Base-by-base conservation (phyloP, 768 basidiomycete species). In the Brasilioporus rufonigricans region DNA sequence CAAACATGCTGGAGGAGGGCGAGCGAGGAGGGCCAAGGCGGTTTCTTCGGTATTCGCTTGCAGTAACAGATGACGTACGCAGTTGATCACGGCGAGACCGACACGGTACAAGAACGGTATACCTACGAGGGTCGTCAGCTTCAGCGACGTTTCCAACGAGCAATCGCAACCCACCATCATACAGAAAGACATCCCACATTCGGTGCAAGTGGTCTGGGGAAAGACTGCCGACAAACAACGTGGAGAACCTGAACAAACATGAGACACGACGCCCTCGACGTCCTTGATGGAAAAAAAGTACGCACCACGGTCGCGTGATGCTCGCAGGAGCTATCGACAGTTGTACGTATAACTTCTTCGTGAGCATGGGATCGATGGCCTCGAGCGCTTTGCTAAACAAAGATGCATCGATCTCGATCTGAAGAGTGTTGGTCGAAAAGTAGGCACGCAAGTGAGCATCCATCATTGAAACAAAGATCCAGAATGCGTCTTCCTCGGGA, bases 391-490 rank as follows among this genome's bases (percentile, higher is more conserved):
- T 83, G 52, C 77, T 77, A 60, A 92, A 90, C 41, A 93, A 67
- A 3, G 81, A 76, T 0, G 88, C 80, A 55, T 93, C 91, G 9
- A 93, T 85, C 59, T 91, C 90, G 52, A 91, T 73, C 66, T 90
- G 88, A 3, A 77, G 74, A 2, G 77, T 72, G 47, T 71, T 78
- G 4, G 77, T 63, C 35, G 86, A 81, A 65, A 91, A 93, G 67
- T 91, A 91, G 0, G 85, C 76, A 1, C 91, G 85, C n/a, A 92
- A 74, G 59, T 91, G 85, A 1, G 81, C 80, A 60, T 93, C 89
- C 91, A 93, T 93, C 59, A 93, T 73, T 3, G 89, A 90, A 1
- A 89, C 79, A 65, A 93, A 92, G 19, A 89, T 92, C 91, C 91
- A 93, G 68, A 93, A 93, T 0, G 89, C 91, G 59, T 93, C 91